These are phyloP conservation scores for Candida sakaeoensis DNA, from an alignment of 805 yeast genomes.

Conservation along the genomic window DNA sequence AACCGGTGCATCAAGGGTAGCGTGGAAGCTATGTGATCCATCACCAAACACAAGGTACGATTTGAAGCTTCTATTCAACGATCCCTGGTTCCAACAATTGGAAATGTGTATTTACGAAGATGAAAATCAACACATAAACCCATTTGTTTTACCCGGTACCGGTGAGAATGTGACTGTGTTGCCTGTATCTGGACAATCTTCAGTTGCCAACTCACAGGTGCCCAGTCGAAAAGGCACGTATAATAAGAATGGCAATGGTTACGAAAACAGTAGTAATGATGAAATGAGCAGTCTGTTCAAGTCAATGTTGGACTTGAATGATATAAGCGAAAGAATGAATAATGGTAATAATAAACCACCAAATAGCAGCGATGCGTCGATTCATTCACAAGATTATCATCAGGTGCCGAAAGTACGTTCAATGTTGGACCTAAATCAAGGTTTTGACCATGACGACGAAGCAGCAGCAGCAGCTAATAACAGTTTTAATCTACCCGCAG, in stretches of 20 bases:
- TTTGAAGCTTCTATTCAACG: slow-evolving; percentile 50
- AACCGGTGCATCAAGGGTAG: slow-evolving; percentile 60
- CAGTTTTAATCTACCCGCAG: slow-evolving; percentile 11
- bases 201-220: slow-evolving; percentile 22
- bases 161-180: slow-evolving; percentile 13
- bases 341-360: background rate
- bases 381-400: slow-evolving; percentile 7
- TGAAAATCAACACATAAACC: slow-evolving; percentile 35
- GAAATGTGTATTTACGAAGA: slow-evolving; percentile 60
- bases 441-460: background rate
- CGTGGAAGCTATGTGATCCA: slow-evolving; percentile 75
- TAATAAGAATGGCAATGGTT: slow-evolving; percentile 8
- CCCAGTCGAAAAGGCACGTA: slow-evolving; percentile 33
- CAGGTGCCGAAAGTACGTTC: slow-evolving; percentile 20
- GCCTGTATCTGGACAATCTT: slow-evolving; percentile 9
- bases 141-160: slow-evolving; percentile 27
- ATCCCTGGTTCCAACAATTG: slow-evolving; percentile 59
- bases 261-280: slow-evolving; percentile 9
- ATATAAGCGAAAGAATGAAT: slow-evolving; percentile 4
- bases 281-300: slow-evolving; percentile 26
- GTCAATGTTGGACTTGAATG: slow-evolving; percentile 38
- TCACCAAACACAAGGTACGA: slow-evolving; percentile 50
- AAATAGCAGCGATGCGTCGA: slow-evolving; percentile 2
- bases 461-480: background rate
- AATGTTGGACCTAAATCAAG: slow-evolving; percentile 15